phyloP scores from a whole-genome alignment of 1,284 basidiomycete genomes.

The Tylopilus sp. region DNA sequence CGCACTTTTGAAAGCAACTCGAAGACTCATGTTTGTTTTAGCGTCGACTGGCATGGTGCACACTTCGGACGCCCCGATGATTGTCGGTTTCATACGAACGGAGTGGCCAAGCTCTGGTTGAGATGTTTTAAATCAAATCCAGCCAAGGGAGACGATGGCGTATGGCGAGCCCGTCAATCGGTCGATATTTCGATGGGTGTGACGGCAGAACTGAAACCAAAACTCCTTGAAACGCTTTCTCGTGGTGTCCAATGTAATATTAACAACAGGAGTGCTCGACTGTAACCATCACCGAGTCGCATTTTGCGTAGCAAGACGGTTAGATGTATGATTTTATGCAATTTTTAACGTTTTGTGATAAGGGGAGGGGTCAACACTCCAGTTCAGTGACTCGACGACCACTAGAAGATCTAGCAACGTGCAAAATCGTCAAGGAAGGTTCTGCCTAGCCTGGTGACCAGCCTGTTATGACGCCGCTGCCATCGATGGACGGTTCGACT shows the following conservation, averaged over 20 bases:
- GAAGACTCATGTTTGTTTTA: background rate
- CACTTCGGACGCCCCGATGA: constrained; percentile 34
- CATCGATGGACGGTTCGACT: no score
- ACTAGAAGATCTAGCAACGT: no score
- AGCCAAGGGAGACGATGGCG: constrained; percentile 13
- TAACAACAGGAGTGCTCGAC: no score
- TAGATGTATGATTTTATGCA: no score
- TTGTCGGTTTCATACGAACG: constrained; percentile 26
- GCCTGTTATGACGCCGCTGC: no score
- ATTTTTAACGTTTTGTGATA: no score
- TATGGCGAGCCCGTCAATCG: constrained; percentile 19
- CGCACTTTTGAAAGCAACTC: background rate
- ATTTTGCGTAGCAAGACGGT: no score
- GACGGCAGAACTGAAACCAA: constrained; percentile 14
- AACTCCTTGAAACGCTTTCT: constrained; percentile 18
- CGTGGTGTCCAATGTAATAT: constrained; percentile 11
- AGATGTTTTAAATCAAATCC: constrained; percentile 35
- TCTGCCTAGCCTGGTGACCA: no score
- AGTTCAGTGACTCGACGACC: no score
- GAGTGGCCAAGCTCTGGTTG: constrained; percentile 27
- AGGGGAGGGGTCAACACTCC: no score
- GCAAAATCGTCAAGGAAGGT: no score
- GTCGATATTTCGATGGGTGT: constrained; percentile 23
- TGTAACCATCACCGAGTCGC: no score
- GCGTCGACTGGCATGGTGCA: constrained; percentile 32